Base-by-base conservation (phyloP, 108 stramenopile genomes). In the Cyclotella cryptica region DNA sequence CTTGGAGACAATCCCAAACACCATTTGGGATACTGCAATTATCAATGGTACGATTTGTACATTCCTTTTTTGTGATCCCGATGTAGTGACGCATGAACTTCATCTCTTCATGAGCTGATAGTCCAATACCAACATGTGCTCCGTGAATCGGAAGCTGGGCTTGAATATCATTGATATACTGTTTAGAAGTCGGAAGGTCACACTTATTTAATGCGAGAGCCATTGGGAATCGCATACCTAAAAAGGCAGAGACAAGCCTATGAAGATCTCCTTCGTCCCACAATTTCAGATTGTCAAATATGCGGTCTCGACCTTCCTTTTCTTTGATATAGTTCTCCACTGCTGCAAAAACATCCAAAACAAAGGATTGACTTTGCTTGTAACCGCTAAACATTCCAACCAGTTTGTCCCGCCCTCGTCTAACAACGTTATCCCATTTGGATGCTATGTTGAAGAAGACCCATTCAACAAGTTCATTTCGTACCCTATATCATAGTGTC, bases 381-480 rank as follows among this genome's bases (percentile, higher is more conserved):
- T 98, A 98, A 21, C 97, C 97, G 57, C 86, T 89, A 66, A 98
- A 95, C 83, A 98, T 88, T 10, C 78, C 92, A 19, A 88, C 52
- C 1, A 97, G 82, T 71, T 90, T 75, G 2, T 65, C 49, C 35
- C 66, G 75, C 42, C 92, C 94, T 64, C 81, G 81, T 40, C 93
- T 74, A 12, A 58, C 42, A 51, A 98, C 85, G 26, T 70, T 71
- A 39, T 88, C 91, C 92, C 94, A 96, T 74, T 96, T 98, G n/a
- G 71, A 75, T 17, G 80, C 68, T 1, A 98, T 43, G 76, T 98
- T 98, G 17, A 70, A 69, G 59, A 82, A 92, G 14, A 98, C 93
- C 96, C 96, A 97, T 69, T 92, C 88, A 41, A 95, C 84, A 1
- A 97, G 83, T 78, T 97, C 94, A 51, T 82, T 73, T 26, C 72